phyloP scores from a whole-genome alignment of 768 basidiomycete species.

The Saitozyma sp. region DNA sequence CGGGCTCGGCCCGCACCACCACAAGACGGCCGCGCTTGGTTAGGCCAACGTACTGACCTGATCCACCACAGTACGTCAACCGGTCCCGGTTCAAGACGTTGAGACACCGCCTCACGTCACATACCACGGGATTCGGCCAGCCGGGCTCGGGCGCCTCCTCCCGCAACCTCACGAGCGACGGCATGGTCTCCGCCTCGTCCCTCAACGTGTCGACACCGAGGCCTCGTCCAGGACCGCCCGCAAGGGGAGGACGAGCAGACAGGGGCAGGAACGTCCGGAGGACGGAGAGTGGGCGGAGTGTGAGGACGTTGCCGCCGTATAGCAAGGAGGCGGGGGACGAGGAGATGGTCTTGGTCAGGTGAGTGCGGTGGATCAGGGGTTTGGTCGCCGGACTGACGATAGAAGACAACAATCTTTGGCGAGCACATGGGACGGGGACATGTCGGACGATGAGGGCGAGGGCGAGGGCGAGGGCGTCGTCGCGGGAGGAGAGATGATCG shows the following conservation, averaged over 20 bases:
- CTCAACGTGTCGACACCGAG: not conserved
- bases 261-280: conserved; percentile 22
- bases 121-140: not conserved
- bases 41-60: not conserved
- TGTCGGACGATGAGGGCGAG: conserved; percentile 9
- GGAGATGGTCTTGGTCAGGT: conserved; percentile 43
- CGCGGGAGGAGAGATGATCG: not conserved
- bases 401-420: not conserved
- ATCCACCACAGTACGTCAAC: not conserved
- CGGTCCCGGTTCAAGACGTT: not conserved
- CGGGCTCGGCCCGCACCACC: too few species aligned
- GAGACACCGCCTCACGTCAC: not conserved
- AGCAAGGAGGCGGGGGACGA: conserved; percentile 46
- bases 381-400: not conserved
- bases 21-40: not conserved
- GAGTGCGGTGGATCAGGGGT: conserved; percentile 4
- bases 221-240: conserved; percentile 5
- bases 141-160: not conserved
- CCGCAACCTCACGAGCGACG: not conserved
- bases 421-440: not conserved
- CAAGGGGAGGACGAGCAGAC: conserved; percentile 10
- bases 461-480: conserved; percentile 1
- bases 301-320: conserved; percentile 42
- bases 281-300: conserved; percentile 37
- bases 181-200: not conserved